Conservation (phyloP, 2,329 filamentous ascomycete species). For the Hirsutella minnesotensis region DNA sequence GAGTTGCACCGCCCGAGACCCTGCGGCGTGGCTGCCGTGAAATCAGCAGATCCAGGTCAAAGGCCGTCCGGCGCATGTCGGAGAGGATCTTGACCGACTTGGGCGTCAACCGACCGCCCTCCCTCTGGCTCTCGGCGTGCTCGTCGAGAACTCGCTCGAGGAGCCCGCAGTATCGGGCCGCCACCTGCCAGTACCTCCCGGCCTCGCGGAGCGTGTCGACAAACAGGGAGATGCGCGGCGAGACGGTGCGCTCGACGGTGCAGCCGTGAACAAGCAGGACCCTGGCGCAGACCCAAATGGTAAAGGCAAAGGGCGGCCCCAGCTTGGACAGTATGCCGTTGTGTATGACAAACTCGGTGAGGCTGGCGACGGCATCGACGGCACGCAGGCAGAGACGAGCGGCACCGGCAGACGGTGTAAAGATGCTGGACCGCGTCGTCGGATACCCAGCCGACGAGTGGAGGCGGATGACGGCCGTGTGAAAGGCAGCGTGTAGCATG, state of each 20-base stretch:
- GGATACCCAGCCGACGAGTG: slow-evolving; percentile 91
- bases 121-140: slow-evolving; percentile 65
- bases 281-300: slow-evolving; percentile 81
- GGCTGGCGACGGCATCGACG: slow-evolving; percentile 68
- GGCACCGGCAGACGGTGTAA: slow-evolving; percentile 78
- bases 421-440: slow-evolving; percentile 76
- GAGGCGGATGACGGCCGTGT: slow-evolving; percentile 79
- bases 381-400: slow-evolving; percentile 73
- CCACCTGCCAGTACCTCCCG: slow-evolving; percentile 77
- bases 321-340: slow-evolving; percentile 67
- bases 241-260: slow-evolving; percentile 74
- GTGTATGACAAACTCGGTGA: slow-evolving; percentile 67
- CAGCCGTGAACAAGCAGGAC: slow-evolving; percentile 82
- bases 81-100: slow-evolving; percentile 77
- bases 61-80: slow-evolving; percentile 84
- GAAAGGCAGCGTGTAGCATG: slow-evolving; percentile 83
- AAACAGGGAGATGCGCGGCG: slow-evolving; percentile 68
- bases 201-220: slow-evolving; percentile 72
- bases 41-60: slow-evolving; percentile 82
- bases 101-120: slow-evolving; percentile 64
- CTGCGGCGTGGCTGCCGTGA: slow-evolving; percentile 58
- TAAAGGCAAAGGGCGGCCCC: slow-evolving; percentile 84
- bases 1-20: slow-evolving; percentile 30
- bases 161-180: slow-evolving; percentile 67
- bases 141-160: slow-evolving; percentile 78